phyloP scores from a whole-genome alignment of 2,329 filamentous ascomycete genomes.

The Pestalotiopsis sp. region DNA sequence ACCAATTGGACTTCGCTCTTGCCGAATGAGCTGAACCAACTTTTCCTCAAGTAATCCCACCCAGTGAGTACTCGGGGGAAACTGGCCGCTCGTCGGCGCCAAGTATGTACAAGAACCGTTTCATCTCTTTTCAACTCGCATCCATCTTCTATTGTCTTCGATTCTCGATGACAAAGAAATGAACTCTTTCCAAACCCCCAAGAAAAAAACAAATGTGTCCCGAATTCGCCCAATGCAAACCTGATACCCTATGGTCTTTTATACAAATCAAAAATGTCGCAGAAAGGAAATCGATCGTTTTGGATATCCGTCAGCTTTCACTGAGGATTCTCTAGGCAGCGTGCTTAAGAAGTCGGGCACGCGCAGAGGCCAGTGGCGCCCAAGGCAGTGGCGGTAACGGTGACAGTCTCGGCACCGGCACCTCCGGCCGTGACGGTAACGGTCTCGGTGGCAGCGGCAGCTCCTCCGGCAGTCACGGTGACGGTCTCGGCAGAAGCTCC shows the following conservation, averaged over 20 bases:
- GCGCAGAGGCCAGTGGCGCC: not conserved
- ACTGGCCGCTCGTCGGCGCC: constrained; percentile 10
- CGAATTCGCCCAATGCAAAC: not conserved
- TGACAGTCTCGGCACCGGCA: constrained; percentile 2
- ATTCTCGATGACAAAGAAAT: not conserved
- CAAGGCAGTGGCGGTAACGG: not conserved
- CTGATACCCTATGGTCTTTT: not conserved
- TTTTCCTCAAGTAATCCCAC: not conserved
- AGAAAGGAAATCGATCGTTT: not conserved
- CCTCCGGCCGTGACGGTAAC: constrained; percentile 13
- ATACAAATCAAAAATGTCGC: not conserved
- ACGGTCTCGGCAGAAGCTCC: constrained; percentile 5
- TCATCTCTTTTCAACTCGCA: constrained; percentile 13
- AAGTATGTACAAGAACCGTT: constrained; percentile 19
- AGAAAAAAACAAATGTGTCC: not conserved
- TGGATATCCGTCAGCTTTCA: not conserved
- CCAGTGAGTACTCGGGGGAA: constrained; percentile 13
- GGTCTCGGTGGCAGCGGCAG: constrained; percentile 5
- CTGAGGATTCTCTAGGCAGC: too few species aligned
- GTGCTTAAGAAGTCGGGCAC: not conserved
- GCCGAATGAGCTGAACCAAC: constrained; percentile 13
- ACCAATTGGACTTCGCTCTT: not conserved
- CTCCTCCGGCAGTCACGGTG: constrained; percentile 10
- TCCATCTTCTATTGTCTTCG: not conserved
- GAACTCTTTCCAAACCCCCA: not conserved